Base-by-base conservation (phyloP, 257 asterid genomes). In the Cinchona pubescens region DNA sequence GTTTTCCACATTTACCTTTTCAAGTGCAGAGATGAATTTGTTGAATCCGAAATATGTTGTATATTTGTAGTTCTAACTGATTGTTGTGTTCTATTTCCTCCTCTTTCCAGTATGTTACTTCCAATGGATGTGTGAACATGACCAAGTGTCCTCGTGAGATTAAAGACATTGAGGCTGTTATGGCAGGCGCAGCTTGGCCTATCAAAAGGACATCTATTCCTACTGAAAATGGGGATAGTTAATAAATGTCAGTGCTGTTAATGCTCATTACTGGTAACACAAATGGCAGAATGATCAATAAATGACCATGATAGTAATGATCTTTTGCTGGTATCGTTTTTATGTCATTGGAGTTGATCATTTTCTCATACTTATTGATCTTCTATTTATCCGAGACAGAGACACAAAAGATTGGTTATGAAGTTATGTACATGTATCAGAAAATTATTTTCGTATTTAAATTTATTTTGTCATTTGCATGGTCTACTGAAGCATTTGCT, bases 131-230 rank as follows among this genome's bases (percentile, higher is more conserved):
- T 67, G 80, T 88, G 82, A 94, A 94, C 87, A 87, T 94, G 99
- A 89, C 88, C 67, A 94, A 90, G 79, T 82, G 88, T 69, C 97
- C 99, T 6, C 89, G 97, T 56, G 87, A 87, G 87, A 85, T 92
- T 75, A 76, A 83, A 75, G 97, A 94, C 60, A 92, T 94, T 7
- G 99, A 94, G 82, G 95, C 96, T 66, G 97, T 94, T 64, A 94
- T 92, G 97, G 96, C 86, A 9, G 99, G 99, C 55, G 92, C 86
- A 34, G 89, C 97, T 23, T 94, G 97, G 99, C 91, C 91, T 14
- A 88, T 94, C 53, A 72, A 79, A 48, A 78, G 55, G 79, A 77
- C 85, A 10, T 49, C 72, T 68, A 11, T 73, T 56, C 64, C 75
- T 71, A 48, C 73, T 64, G 80, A 70, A 61, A 78, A 68, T 75